phyloP scores from a whole-genome alignment of 257 asterid genomes.

The Solanum microdontum region DNA sequence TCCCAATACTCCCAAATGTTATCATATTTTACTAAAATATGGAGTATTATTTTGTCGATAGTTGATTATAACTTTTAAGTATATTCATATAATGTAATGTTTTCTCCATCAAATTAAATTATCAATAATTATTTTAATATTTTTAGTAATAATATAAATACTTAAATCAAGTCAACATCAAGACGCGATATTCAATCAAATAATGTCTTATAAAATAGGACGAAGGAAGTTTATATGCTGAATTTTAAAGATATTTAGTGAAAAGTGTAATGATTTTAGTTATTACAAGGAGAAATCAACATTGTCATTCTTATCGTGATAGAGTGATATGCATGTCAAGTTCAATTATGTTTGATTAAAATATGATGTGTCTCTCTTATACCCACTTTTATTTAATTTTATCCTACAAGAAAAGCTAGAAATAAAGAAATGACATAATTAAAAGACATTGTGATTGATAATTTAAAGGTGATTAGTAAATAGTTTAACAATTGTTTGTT shows the following conservation, averaged over 20 bases:
- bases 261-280: background rate
- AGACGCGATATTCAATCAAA: no score
- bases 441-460: background rate
- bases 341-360: background rate
- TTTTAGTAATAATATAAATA: no score
- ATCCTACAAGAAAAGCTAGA: background rate
- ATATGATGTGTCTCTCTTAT: background rate
- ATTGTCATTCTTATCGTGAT: background rate
- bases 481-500: background rate
- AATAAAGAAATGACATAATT: background rate
- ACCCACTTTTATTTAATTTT: background rate
- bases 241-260: background rate
- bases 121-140: no score
- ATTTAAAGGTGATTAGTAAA: background rate
- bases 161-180: no score
- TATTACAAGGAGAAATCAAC: background rate
- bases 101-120: background rate
- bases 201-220: background rate
- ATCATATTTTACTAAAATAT: background rate
- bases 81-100: background rate
- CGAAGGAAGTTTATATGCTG: background rate
- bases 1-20: background rate
- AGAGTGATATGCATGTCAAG: background rate
- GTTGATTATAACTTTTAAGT: background rate
- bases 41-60: background rate